These are phyloP conservation scores for Vinca major DNA, from an alignment of 305 asterid genomes.

Conservation along the genomic window DNA sequence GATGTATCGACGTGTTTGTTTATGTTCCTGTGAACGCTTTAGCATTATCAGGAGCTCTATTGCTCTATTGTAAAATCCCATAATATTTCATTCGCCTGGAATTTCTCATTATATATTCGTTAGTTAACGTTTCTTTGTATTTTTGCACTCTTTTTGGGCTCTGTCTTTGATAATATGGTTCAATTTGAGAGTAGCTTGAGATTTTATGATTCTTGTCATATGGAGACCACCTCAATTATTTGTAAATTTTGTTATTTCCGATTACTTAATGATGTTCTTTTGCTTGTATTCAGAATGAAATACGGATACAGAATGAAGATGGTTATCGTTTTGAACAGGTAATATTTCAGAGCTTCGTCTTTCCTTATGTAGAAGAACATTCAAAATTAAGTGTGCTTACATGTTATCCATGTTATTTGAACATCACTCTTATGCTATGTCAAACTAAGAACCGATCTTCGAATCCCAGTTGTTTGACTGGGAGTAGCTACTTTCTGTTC, in stretches of 20 bases:
- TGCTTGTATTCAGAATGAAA: constrained; percentile 69
- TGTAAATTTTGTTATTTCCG: not conserved
- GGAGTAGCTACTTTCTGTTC: not conserved
- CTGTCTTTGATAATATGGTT: not conserved
- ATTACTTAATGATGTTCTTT: constrained; percentile 9
- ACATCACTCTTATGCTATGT: not conserved
- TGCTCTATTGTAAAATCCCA: too few relatives aligned
- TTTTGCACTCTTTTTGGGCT: not conserved
- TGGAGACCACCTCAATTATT: not conserved
- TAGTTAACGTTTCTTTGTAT: not conserved
- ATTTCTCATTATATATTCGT: not conserved
- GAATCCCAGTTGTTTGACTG: not conserved
- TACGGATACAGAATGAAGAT: constrained; percentile 73
- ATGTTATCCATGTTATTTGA: too few relatives aligned
- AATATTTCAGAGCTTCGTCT: constrained; percentile 14
- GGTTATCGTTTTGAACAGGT: constrained; percentile 89
- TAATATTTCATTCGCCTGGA: not conserved
- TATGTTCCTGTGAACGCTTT: not conserved
- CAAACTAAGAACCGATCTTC: not conserved
- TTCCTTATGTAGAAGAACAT: not conserved
- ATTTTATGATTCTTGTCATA: not conserved
- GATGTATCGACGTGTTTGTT: not conserved
- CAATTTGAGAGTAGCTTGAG: not conserved
- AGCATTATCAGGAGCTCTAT: not conserved
- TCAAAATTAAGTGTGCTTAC: not conserved